Conservation (phyloP, 1,139 yeast species). For the Blastobotrys malaysiensis region DNA sequence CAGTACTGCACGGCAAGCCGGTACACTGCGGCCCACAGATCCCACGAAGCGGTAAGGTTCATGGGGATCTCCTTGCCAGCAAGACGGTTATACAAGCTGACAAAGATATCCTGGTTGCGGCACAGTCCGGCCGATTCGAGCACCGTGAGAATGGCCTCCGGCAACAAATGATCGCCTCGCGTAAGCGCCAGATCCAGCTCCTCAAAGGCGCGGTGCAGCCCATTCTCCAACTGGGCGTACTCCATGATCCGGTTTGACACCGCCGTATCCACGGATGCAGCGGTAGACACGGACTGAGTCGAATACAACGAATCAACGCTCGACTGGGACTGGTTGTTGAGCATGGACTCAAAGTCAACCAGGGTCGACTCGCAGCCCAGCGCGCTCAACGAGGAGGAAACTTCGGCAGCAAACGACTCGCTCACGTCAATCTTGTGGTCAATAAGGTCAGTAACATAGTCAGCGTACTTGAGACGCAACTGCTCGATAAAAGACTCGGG, state of each 20-base stretch:
- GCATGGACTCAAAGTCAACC: background rate
- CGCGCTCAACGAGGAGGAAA: conserved; percentile 5
- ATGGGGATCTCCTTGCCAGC: background rate
- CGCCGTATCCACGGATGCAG: background rate
- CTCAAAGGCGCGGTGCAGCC: conserved; percentile 19
- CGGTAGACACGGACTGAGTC: background rate
- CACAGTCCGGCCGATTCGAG: conserved; percentile 21
- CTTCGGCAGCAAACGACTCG: conserved; percentile 17
- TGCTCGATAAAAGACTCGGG: conserved; percentile 1
- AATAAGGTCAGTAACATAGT: conserved; percentile 6
- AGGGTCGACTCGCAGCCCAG: background rate
- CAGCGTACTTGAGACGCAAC: conserved; percentile 10
- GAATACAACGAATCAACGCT: background rate
- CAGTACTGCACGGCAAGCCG: conserved; percentile 23
- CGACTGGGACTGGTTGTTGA: background rate
- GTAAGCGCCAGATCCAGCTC: conserved; percentile 20
- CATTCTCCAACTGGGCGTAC: conserved; percentile 20
- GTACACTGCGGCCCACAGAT: conserved; percentile 28
- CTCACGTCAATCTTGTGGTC: conserved; percentile 12
- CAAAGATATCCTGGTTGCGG: background rate
- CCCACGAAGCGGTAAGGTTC: conserved; percentile 21
- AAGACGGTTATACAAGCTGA: background rate
- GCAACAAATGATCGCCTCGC: conserved; percentile 18
- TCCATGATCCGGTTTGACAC: conserved; percentile 21
- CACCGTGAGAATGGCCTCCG: conserved; percentile 23